Evolutionary conservation across 352 stramenopile genomes (phyloP), one percentile per base, ranked within the genome.

Genomic region (Phytophthora foliorum): DNA sequence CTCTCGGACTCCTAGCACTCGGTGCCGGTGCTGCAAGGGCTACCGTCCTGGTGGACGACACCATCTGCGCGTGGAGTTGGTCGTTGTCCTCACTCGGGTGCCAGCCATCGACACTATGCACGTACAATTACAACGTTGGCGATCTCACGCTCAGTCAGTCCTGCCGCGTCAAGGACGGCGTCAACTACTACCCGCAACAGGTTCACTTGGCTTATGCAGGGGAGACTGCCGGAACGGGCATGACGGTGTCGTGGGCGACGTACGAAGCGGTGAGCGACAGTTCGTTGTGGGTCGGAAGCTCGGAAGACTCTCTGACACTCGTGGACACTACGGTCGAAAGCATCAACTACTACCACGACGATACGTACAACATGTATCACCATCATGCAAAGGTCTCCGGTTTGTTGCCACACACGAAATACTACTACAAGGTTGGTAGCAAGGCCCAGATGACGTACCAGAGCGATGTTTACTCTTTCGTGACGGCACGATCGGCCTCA

Each of bases 181-280:
- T 74, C 50, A 84, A 86, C 66, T 82, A 54, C 38, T 86, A 88
- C 68, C 82, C 83, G 10, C 77, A 88, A 57, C 83, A 91, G 48
- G 55, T 90, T 14, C 83, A 90, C 27, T 31, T 89, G 13, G 77
- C 83, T 9, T 91, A 78, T 42, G 79, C 83, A 0, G 83, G 81
- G 27, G 42, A 21, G 2, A 58, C 71, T 1, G 53, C 75, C 11
- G 78, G 80, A 27, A 86, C 82, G 10, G 74, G 58, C 2, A 90
- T 90, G 82, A 83, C 68, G 3, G 55, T 88, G 45, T 80, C 76
- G 0, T 88, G 79, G 79, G 62, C 77, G 10, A 85, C 79, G n/a
- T 76, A 62, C 63, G 50, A 52, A 22, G 1, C 53, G n/a, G 59
- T 85, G 1, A 49, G 24, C 16, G 71, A 78, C 39, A 73, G 63